Percentiles rank a stretch among this genome's conserved stretches.
Conservation (phyloP, 257 asterid genomes). For the Dorcoceras hygrometricum region DNA sequence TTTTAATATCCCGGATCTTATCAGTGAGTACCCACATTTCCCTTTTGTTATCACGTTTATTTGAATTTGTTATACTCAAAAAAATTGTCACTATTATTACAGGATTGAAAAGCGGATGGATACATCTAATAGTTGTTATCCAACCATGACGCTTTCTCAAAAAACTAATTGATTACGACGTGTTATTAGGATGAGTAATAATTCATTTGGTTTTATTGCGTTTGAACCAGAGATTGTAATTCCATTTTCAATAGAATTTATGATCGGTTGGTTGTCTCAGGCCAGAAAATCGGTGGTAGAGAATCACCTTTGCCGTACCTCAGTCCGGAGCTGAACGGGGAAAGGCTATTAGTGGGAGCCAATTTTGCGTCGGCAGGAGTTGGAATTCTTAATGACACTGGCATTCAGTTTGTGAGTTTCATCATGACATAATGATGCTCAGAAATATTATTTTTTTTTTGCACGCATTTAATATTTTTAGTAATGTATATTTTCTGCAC, state of each 20-base stretch:
- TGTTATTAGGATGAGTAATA: background rate
- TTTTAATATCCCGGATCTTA: conserved; percentile 52
- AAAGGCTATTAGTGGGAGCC: conserved; percentile 52
- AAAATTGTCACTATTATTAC: too few relatives aligned
- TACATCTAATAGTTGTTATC: too few relatives aligned
- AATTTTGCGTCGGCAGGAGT: conserved; percentile 83
- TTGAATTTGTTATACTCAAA: too few relatives aligned
- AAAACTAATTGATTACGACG: background rate
- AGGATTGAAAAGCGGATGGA: too few relatives aligned
- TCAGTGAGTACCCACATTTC: conserved; percentile 37
- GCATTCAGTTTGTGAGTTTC: conserved; percentile 52
- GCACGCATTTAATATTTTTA: too few relatives aligned
- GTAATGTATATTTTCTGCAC: too few relatives aligned
- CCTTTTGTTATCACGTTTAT: background rate
- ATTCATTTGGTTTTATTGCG: too few relatives aligned
- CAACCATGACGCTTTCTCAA: too few relatives aligned
- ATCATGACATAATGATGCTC: too few relatives aligned
- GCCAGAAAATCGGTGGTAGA: conserved; percentile 41
- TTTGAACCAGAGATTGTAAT: too few relatives aligned
- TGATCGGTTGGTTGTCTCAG: conserved; percentile 24
- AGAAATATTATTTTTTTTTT: too few relatives aligned
- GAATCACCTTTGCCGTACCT: conserved; percentile 57
- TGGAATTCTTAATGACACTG: conserved; percentile 74
- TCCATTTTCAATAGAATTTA: too few relatives aligned
- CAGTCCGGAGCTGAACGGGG: conserved; percentile 46